Evolutionary conservation across 768 basidiomycete species (phyloP).

Genomic region (Hericium coralloides): DNA sequence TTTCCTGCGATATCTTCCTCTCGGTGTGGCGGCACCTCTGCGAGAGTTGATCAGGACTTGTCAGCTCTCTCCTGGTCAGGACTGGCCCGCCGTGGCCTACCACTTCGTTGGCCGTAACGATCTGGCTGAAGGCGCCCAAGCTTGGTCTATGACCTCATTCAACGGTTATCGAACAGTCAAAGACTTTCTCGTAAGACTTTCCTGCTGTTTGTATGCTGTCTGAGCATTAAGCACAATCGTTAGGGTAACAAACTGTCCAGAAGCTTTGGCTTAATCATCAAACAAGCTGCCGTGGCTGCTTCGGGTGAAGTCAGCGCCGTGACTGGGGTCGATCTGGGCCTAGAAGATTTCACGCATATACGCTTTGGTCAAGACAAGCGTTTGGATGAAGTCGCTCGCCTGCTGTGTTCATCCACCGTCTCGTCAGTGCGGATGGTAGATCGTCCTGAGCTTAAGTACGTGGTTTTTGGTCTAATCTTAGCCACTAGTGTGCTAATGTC

Average conservation of each 20-base stretch:
- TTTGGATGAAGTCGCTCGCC: constrained; percentile 83
- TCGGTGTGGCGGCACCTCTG: constrained; percentile 70
- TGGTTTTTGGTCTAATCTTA: constrained; percentile 6
- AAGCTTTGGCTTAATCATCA: constrained; percentile 5
- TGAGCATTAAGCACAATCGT: no score
- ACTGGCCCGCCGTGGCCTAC: constrained; percentile 69
- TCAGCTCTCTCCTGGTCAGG: constrained; percentile 64
- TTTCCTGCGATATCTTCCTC: constrained; percentile 47
- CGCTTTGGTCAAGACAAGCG: constrained; percentile 88
- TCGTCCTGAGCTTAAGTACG: constrained; percentile 62
- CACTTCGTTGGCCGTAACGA: constrained; percentile 66
- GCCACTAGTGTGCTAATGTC: not conserved
- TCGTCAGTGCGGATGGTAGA: constrained; percentile 58
- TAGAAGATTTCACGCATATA: constrained; percentile 69
- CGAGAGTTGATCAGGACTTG: constrained; percentile 81
- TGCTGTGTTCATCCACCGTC: constrained; percentile 75
- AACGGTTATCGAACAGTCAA: constrained; percentile 51
- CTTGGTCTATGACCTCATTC: constrained; percentile 34
- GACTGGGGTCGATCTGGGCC: constrained; percentile 64
- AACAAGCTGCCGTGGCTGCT: constrained; percentile 25
- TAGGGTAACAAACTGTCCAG: not conserved
- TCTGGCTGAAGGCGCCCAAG: constrained; percentile 53
- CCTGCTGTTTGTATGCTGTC: not conserved
- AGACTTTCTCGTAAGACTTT: constrained; percentile 43
- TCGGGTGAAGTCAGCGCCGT: constrained; percentile 47